A percentile compares a stretch with the other conserved stretches of the same genome.
Conservation (phyloP, 257 asterid species). For the Gentiana macrophylla region DNA sequence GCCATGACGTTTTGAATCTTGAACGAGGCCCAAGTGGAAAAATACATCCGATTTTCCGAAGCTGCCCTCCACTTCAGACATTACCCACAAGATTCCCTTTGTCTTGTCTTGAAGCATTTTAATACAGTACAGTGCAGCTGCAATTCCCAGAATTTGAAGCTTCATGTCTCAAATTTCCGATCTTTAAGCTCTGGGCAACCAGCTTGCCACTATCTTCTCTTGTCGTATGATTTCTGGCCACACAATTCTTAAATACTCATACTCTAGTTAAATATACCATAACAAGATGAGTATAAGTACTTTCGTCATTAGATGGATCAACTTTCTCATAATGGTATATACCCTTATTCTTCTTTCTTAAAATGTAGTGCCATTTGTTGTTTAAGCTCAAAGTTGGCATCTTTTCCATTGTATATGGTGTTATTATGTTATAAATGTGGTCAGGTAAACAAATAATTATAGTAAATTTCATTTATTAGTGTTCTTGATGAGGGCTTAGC, state of each 20-base stretch:
- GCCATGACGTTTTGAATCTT: too few relatives aligned
- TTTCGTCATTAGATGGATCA: constrained; percentile 78
- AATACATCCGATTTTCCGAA: too few relatives aligned
- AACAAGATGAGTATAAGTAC: constrained; percentile 56
- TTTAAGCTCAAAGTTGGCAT: neutral
- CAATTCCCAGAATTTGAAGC: neutral
- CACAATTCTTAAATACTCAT: neutral
- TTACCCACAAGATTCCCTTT: too few relatives aligned
- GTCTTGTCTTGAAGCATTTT: too few relatives aligned
- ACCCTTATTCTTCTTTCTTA: constrained; percentile 6
- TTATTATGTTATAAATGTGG: neutral
- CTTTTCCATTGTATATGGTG: neutral
- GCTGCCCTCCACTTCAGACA: too few relatives aligned
- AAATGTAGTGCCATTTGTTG: neutral
- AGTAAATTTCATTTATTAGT: too few relatives aligned
- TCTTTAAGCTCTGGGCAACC: constrained; percentile 2
- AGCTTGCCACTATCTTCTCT: neutral
- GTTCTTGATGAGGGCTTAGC: too few relatives aligned
- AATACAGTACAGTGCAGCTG: neutral
- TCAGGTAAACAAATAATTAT: too few relatives aligned
- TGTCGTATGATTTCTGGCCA: too few relatives aligned
- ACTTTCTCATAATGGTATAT: constrained; percentile 70
- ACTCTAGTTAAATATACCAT: constrained; percentile 1
- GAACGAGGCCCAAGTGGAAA: too few relatives aligned
- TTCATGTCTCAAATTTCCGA: neutral